These are phyloP conservation scores for Pseudocercospora crystallina DNA, from an alignment of 2,329 filamentous ascomycete species.

Conservation along the genomic window DNA sequence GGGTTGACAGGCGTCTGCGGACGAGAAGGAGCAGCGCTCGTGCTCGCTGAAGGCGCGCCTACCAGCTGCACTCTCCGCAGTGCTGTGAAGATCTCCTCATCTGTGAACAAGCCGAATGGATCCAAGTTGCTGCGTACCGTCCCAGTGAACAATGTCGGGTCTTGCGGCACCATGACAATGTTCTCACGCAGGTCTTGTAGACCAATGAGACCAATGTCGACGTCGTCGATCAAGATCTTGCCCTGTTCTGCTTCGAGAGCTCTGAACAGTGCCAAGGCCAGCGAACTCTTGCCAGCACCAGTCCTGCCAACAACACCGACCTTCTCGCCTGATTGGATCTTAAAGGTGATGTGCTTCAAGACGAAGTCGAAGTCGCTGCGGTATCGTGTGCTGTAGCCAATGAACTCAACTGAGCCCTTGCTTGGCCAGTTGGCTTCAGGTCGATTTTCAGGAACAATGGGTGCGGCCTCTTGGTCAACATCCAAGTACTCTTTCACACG, in stretches of 20 bases:
- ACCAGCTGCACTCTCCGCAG: conserved; percentile 89
- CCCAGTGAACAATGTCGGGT: conserved; percentile 90
- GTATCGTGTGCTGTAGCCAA: conserved; percentile 86
- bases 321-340: conserved; percentile 82
- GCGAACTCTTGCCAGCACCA: conserved; percentile 92
- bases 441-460: conserved; percentile 73
- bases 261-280: conserved; percentile 89
- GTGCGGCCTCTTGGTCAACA: conserved; percentile 85
- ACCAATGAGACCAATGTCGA: conserved; percentile 89
- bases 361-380: conserved; percentile 84
- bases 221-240: conserved; percentile 82
- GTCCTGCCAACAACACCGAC: conserved; percentile 95
- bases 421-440: conserved; percentile 82
- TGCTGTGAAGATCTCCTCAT: conserved; percentile 85
- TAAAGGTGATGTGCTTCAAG: conserved; percentile 79
- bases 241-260: conserved; percentile 88
- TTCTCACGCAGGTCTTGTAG: conserved; percentile 89
- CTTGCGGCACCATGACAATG: conserved; percentile 97
- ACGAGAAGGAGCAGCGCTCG: conserved; percentile 41
- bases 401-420: conserved; percentile 82
- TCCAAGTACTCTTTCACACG: conserved; percentile 96
- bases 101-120: conserved; percentile 83
- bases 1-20: conserved; percentile 34
- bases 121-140: conserved; percentile 91
- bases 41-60: conserved; percentile 48